A percentile compares a stretch with the other conserved stretches of the same genome.
These are phyloP conservation scores for Scutellaria baicalensis DNA, from an alignment of 257 asterid genomes.

Conservation along the genomic window DNA sequence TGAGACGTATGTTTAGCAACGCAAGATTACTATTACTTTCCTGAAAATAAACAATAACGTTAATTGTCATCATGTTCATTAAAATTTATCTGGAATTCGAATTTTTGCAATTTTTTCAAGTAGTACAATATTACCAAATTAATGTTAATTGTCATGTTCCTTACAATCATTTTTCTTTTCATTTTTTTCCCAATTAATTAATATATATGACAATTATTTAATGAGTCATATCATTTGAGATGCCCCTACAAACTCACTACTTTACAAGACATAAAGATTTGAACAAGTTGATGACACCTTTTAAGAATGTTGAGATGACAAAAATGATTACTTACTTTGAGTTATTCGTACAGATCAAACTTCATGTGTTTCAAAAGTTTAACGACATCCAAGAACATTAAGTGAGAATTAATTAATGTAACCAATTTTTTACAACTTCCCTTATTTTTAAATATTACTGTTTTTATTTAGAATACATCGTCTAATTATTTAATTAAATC, in stretches of 20 bases:
- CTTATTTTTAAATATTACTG: neutral
- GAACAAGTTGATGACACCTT: constrained; percentile 23
- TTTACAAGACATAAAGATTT: constrained; percentile 32
- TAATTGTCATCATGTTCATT: too few relatives aligned
- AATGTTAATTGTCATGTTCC: constrained; percentile 9
- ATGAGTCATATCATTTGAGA: constrained; percentile 16
- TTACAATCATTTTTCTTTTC: constrained; percentile 29
- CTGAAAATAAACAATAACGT: too few relatives aligned
- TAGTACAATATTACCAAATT: neutral
- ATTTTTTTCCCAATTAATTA: too few relatives aligned
- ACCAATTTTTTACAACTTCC: constrained; percentile 1
- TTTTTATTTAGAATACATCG: constrained; percentile 3
- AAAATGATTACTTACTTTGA: constrained; percentile 8
- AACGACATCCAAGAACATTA: constrained; percentile 21
- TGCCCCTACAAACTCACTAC: constrained; percentile 19
- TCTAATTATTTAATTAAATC: constrained; percentile 7
- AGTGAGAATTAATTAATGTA: too few relatives aligned
- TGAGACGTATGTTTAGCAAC: neutral
- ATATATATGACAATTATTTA: constrained; percentile 1
- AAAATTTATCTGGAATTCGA: neutral
- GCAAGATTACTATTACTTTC: too few relatives aligned
- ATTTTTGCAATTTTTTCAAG: neutral
- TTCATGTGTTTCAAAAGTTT: constrained; percentile 20
- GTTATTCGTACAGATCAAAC: constrained; percentile 21
- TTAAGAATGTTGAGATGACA: constrained; percentile 14